phyloP scores from a whole-genome alignment of 2,329 filamentous ascomycete species.

The Rhynchosporium graminicola region DNA sequence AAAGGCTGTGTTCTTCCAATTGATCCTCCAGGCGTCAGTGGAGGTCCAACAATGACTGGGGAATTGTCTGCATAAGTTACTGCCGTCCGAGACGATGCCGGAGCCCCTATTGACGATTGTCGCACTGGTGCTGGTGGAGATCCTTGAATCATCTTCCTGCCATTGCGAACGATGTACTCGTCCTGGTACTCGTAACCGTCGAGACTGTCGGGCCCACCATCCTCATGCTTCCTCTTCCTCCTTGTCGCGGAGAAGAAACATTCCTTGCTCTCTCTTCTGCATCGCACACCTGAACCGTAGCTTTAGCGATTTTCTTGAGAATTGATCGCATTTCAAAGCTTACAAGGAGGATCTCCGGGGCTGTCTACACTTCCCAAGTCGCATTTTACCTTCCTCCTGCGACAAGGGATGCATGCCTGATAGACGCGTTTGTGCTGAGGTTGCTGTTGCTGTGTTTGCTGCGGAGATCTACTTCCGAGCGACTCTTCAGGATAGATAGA shows the following conservation, averaged over 20 bases:
- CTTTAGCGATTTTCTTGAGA: neutral
- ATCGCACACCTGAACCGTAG: slow-evolving; percentile 59
- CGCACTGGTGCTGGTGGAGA: slow-evolving; percentile 41
- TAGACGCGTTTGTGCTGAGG: slow-evolving; percentile 43
- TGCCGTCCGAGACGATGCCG: slow-evolving; percentile 37
- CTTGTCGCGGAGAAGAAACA: slow-evolving; percentile 96
- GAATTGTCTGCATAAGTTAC: slow-evolving; percentile 41
- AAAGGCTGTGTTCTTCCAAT: slow-evolving; percentile 67
- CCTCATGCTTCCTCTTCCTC: slow-evolving; percentile 81
- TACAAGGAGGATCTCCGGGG: slow-evolving; percentile 86
- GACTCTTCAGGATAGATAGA: neutral
- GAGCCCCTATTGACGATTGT: slow-evolving; percentile 42
- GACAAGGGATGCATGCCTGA: slow-evolving; percentile 53
- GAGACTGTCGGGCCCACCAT: slow-evolving; percentile 51
- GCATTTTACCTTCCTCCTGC: slow-evolving; percentile 57
- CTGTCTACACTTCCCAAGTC: slow-evolving; percentile 79
- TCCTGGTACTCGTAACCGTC: slow-evolving; percentile 45
- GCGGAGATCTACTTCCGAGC: slow-evolving; percentile 20
- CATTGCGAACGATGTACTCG: slow-evolving; percentile 73
- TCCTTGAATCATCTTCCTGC: slow-evolving; percentile 62
- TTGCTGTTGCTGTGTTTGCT: slow-evolving; percentile 23
- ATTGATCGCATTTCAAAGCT: neutral
- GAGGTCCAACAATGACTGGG: slow-evolving; percentile 41
- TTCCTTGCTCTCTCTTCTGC: slow-evolving; percentile 90
- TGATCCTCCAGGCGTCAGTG: slow-evolving; percentile 66